Evolutionary conservation across 768 basidiomycete genomes (phyloP), one percentile per base, ranked within the genome.

Genomic region (Boletales sp.): DNA sequence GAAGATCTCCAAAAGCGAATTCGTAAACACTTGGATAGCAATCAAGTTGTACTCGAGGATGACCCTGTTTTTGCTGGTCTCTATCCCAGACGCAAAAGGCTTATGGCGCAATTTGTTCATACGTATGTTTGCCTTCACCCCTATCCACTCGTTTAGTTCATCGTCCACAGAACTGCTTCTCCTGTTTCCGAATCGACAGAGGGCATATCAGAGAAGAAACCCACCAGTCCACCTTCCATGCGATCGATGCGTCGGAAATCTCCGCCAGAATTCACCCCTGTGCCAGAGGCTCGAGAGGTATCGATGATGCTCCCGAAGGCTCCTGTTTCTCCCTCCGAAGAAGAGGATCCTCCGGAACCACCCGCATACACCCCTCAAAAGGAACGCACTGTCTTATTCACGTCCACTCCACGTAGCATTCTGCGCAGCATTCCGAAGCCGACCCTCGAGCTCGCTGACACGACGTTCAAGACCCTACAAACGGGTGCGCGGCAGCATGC

Each of bases 1-100:
- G 83, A 86, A 30, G 83, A 84, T 4, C 53, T 87, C 11, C 76
- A 79, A 47, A 61, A 61, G n/a, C 73, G 84, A 51, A 84, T 87
- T 54, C 84, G 80, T 58, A 77, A 70, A 49, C 75, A 86, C 54
- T 76, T 87, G 15, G 83, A 85, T 42, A 56, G 62, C 34, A 72
- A 86, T 59, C 79, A 80, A 44, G 56, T 71, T 32, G 59, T 67
- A 17, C 72, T 86, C 21, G 82, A 82, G 56, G 80, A 83, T 28
- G 71, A 84, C 44, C 77, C 82, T 15, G 59, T 49, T 1, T 87
- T 86, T 58, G 52, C 76, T 6, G 84, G 86, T 17, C 70, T 87
- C 15, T 84, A 72, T 54, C 65, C 39, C 10, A 68, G 39, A 68
- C 48, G 69, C 72, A 56, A 69, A 73, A 61, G 71, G 72, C 56